phyloP scores from a whole-genome alignment of 495 filamentous ascomycete genomes.

The Bryoglossum gracile region DNA sequence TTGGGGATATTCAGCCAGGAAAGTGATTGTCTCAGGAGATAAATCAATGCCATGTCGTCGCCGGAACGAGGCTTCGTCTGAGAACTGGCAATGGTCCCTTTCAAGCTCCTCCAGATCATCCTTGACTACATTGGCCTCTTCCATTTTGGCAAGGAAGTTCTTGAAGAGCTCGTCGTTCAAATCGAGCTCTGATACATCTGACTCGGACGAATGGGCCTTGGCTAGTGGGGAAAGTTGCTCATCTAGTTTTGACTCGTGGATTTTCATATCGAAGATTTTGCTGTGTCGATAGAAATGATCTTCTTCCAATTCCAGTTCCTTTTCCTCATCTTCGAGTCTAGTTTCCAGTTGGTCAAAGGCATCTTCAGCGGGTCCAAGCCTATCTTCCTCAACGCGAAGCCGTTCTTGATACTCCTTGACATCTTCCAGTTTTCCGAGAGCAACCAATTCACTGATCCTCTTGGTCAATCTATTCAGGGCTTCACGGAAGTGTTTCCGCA shows the following conservation, averaged over 20 bases:
- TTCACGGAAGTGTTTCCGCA: slow-evolving; percentile 6
- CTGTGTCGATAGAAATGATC: slow-evolving; percentile 15
- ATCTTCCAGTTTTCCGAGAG: slow-evolving; percentile 5
- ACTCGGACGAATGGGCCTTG: slow-evolving; percentile 2
- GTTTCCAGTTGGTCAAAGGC: slow-evolving; percentile 14
- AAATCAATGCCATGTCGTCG: slow-evolving; percentile 4
- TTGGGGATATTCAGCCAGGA: slow-evolving; percentile 15
- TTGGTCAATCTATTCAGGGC: slow-evolving; percentile 7
- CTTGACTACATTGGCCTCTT: slow-evolving; percentile 10
- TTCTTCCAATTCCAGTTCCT: slow-evolving; percentile 21
- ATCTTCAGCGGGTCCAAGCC: slow-evolving; percentile 17
- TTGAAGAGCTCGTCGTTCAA: slow-evolving; percentile 6
- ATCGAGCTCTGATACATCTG: slow-evolving; percentile 1
- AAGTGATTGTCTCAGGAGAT: background rate
- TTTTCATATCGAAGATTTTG: background rate
- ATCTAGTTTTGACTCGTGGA: slow-evolving; percentile 9
- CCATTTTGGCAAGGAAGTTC: slow-evolving; percentile 12
- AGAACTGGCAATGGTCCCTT: slow-evolving; percentile 15
- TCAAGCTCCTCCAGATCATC: slow-evolving; percentile 16
- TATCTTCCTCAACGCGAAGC: slow-evolving; percentile 13
- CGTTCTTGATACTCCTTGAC: slow-evolving; percentile 6
- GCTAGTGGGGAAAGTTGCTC: slow-evolving; percentile 7
- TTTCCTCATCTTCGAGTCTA: slow-evolving; percentile 15
- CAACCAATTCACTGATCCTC: slow-evolving; percentile 5
- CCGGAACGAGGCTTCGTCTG: slow-evolving; percentile 7